Conservation (phyloP, 2,329 filamentous ascomycete species). For the Penicillium sp. region DNA sequence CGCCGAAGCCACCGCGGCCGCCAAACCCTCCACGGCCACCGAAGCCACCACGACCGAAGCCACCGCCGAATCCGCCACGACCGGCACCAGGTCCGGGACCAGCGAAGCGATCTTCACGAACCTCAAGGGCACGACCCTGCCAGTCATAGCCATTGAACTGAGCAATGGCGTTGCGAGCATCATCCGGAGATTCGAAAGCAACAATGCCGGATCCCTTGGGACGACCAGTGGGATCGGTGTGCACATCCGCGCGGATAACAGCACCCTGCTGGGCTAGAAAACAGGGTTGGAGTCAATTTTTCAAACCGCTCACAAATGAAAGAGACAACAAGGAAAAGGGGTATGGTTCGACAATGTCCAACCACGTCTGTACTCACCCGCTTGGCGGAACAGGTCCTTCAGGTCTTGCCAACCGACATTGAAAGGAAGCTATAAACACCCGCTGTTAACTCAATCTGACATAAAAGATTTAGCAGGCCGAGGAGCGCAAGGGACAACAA, state of each 20-base stretch:
- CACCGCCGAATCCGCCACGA: conserved; percentile 15
- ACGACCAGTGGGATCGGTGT: conserved; percentile 81
- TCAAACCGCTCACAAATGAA: conserved; percentile 10
- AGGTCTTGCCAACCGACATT: conserved; percentile 98
- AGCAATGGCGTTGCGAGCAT: conserved; percentile 90
- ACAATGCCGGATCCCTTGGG: conserved; percentile 97
- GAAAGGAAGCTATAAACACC: conserved; percentile 70
- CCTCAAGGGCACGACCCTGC: conserved; percentile 89
- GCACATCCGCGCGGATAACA: conserved; percentile 92
- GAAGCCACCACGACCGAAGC: conserved; percentile 45
- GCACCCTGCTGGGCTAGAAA: conserved; percentile 54
- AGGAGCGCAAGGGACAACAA: conserved; percentile 50
- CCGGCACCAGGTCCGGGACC: conserved; percentile 46
- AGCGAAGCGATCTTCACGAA: conserved; percentile 93
- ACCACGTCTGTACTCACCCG: conserved; percentile 60
- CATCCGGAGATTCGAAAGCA: conserved; percentile 88
- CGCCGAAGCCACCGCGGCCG: conserved; percentile 38
- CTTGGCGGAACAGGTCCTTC: conserved; percentile 97
- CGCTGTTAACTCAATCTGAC: conserved; percentile 16
- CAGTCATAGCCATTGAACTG: conserved; percentile 99
- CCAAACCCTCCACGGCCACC: conserved; percentile 52
- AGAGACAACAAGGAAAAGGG: conserved; percentile 6
- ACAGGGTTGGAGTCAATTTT: conserved; percentile 28
- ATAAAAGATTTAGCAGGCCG: conserved; percentile 12
- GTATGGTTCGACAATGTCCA: conserved; percentile 6